These are phyloP conservation scores for Carex parvula DNA, from an alignment of 176 grass and related monocot species.

Conservation along the genomic window DNA sequence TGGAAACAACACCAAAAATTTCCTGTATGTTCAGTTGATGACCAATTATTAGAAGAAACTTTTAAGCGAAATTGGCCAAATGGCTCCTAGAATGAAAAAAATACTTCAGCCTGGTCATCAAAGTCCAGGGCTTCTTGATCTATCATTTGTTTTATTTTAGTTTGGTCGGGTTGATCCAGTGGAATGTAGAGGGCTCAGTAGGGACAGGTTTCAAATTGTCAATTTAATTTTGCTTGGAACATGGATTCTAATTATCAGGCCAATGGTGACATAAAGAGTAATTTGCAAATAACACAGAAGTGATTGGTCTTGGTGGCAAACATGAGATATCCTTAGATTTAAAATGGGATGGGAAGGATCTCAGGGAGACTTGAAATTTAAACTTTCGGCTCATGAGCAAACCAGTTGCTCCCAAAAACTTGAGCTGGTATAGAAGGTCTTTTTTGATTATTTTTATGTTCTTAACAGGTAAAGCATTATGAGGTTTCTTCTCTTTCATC, in stretches of 20 bases:
- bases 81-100: neutral
- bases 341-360: neutral
- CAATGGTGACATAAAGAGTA: neutral
- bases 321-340: neutral
- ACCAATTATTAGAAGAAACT: neutral
- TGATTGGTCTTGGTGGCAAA: neutral
- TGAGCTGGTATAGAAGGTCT: neutral
- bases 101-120: neutral
- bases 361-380: neutral
- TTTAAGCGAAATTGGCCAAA: neutral
- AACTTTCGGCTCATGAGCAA: neutral
- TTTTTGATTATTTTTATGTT: neutral
- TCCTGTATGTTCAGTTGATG: neutral
- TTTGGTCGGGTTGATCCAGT: neutral
- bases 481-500: neutral
- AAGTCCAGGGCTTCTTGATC: neutral
- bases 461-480: conserved; percentile 16
- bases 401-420: conserved; percentile 5
- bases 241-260: neutral
- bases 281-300: neutral
- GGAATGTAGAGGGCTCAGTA: neutral
- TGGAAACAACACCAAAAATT: neutral
- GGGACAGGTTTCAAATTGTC: neutral
- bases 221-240: neutral
- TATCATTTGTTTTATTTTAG: neutral